Evolutionary conservation across 2,329 filamentous ascomycete species (phyloP), one percentile per base, ranked within the genome.

Genomic region (Penicillium sp.): DNA sequence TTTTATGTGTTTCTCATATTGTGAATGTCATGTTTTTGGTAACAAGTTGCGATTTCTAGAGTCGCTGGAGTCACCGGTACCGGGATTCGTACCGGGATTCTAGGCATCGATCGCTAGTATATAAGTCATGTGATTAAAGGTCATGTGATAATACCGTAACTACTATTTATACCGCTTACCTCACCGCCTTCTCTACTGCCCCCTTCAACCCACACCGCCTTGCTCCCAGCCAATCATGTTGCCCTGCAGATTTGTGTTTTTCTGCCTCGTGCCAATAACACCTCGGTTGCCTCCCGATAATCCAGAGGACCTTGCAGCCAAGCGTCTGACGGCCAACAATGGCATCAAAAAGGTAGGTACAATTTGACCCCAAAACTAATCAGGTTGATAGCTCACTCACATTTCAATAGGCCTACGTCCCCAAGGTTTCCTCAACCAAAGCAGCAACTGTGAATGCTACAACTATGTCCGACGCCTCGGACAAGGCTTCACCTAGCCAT

Each of bases 401-500:
- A 34, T 18, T 11, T 34, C 18, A 34, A 26, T 26, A 26, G 31
- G 8, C 10, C 8, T 0, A 34, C 3, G 6, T 10, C 31, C 10
- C 6, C 3, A 26, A 26, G 16, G 4, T 9, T 16, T 20, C 7
- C 31, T 6, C 5, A 16, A 9, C 4, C 14, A 34, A 34, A 18
- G 4, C 9, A 16, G 8, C 5, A 34, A 13, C 14, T 18, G 10
- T 9, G 3, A 32, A 34, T 9, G 10, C 16, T 11, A 8, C 14
- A 18, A 20, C 31, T 16, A 34, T 34, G 31, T 34, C 8, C 14
- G n/a, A 20, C 31, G 14, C 9, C 3, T 8, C 31, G 9, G 31
- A 34, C 31, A 34, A 34, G 18, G 10, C 40, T 16, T 11, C 29
- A 7, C 60, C 53, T 13, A 51, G 50, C 40, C 50, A 51, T 52